Percentiles rank a stretch among this genome's conserved stretches.
These are phyloP conservation scores for Calocybe indica DNA, from an alignment of 768 basidiomycete genomes.

Conservation along the genomic window DNA sequence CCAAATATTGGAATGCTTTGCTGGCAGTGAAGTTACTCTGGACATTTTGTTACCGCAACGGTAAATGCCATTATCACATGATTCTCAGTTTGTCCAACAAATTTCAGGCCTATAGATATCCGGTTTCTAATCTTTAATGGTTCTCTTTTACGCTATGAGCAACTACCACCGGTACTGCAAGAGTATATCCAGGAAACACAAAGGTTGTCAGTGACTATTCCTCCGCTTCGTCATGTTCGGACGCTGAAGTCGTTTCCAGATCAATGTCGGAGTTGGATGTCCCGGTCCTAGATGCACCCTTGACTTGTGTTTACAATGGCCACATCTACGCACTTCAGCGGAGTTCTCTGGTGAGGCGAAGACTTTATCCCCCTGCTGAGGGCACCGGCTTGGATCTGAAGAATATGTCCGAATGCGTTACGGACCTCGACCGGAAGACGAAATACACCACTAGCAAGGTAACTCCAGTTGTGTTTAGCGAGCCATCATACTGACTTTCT, in stretches of 20 bases:
- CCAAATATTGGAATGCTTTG: too few relatives aligned
- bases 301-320: constrained; percentile 29
- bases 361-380: constrained; percentile 18
- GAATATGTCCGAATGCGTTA: constrained; percentile 38
- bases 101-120: constrained; percentile 51
- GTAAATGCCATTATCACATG: constrained; percentile 10
- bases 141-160: constrained; percentile 14
- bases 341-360: constrained; percentile 43
- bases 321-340: constrained; percentile 40
- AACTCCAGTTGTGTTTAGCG: constrained; percentile 7
- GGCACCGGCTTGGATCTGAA: not conserved
- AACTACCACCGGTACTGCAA: constrained; percentile 36
- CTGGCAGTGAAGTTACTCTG: too few relatives aligned
- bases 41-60: constrained; percentile 46
- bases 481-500: not conserved
- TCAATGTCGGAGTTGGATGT: constrained; percentile 14
- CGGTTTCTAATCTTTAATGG: constrained; percentile 38
- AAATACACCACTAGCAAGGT: constrained; percentile 52
- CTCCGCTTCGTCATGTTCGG: not conserved
- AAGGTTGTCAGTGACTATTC: constrained; percentile 33
- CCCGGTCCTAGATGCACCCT: constrained; percentile 42
- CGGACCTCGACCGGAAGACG: constrained; percentile 51
- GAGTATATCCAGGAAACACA: constrained; percentile 33
- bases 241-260: constrained; percentile 25
- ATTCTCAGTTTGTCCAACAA: not conserved